phyloP scores from a whole-genome alignment of 2,329 filamentous ascomycete genomes.

The Aspergillus sclerotialis region DNA sequence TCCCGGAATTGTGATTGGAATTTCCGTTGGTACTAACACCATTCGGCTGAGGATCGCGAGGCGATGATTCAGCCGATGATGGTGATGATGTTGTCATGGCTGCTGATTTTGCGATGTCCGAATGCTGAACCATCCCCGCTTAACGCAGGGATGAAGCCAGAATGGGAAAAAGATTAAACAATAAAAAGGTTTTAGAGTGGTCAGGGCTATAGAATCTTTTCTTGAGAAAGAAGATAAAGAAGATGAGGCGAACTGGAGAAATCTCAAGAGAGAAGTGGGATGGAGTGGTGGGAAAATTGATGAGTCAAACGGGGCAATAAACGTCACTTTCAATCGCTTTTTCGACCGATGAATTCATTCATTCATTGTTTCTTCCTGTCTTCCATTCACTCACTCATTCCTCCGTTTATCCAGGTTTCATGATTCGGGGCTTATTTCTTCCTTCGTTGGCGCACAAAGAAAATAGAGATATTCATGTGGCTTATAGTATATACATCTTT shows the following conservation, averaged over 20 bases:
- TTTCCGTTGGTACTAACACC: constrained; percentile 2
- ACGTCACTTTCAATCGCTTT: no score
- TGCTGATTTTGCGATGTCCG: constrained; percentile 43
- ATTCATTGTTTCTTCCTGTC: no score
- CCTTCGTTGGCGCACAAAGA: no score
- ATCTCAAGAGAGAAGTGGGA: not conserved
- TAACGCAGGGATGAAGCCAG: constrained; percentile 13
- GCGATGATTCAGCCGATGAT: constrained; percentile 13
- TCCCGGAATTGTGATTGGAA: constrained; percentile 11
- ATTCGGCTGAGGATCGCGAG: constrained; percentile 14
- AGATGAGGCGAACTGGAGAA: constrained; percentile 1
- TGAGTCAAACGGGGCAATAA: no score
- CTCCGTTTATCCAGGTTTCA: no score
- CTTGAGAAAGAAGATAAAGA: not conserved
- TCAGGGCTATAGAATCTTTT: not conserved
- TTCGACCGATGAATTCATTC: no score
- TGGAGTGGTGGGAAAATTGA: no score
- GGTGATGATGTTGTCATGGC: constrained; percentile 38
- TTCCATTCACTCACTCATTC: no score
- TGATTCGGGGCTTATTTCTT: no score
- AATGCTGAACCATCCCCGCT: constrained; percentile 40
- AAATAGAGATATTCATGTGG: no score
- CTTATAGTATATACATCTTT: no score
- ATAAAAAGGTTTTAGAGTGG: not conserved
- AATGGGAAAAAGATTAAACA: constrained; percentile 4